These are phyloP conservation scores for Aspergillus aculeatus DNA, from an alignment of 2,329 filamentous ascomycete species.

Conservation along the genomic window DNA sequence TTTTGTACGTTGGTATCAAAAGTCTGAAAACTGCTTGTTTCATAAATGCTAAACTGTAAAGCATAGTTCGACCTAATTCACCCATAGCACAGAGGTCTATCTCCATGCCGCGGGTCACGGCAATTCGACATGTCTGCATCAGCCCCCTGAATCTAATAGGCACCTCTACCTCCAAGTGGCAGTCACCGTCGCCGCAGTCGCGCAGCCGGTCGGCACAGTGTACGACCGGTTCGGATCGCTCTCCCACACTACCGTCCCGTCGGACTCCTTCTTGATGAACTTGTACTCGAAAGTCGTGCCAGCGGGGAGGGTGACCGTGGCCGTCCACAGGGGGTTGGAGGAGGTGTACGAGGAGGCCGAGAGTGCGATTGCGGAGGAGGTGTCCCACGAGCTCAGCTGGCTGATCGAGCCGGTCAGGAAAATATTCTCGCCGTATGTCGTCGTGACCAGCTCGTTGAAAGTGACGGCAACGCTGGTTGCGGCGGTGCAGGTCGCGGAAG, in stretches of 20 bases:
- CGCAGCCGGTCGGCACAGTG: conserved; percentile 41
- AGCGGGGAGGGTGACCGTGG: conserved; percentile 54
- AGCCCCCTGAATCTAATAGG: no score
- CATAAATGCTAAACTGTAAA: no score
- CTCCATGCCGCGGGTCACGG: no score
- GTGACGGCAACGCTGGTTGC: conserved; percentile 57
- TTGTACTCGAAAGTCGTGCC: conserved; percentile 65
- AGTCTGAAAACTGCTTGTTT: no score
- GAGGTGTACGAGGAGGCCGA: conserved; percentile 60
- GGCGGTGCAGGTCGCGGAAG: conserved; percentile 14
- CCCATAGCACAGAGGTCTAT: no score
- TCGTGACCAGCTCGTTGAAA: conserved; percentile 60
- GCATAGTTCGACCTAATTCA: no score
- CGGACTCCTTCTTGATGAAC: conserved; percentile 59
- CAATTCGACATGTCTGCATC: no score
- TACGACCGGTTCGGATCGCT: conserved; percentile 50
- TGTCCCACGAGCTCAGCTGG: conserved; percentile 64
- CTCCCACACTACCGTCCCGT: conserved; percentile 64
- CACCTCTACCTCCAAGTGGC: background rate
- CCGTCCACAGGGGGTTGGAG: conserved; percentile 62
- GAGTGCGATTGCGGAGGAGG: conserved; percentile 54
- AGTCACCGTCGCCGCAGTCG: background rate
- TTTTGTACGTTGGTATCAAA: no score
- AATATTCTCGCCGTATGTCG: conserved; percentile 62
- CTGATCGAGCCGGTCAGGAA: conserved; percentile 62